A percentile compares a stretch with the other conserved stretches of the same genome.
Evolutionary conservation across 495 filamentous ascomycete species (phyloP).

Genomic region (Penicillium samsonianum): DNA sequence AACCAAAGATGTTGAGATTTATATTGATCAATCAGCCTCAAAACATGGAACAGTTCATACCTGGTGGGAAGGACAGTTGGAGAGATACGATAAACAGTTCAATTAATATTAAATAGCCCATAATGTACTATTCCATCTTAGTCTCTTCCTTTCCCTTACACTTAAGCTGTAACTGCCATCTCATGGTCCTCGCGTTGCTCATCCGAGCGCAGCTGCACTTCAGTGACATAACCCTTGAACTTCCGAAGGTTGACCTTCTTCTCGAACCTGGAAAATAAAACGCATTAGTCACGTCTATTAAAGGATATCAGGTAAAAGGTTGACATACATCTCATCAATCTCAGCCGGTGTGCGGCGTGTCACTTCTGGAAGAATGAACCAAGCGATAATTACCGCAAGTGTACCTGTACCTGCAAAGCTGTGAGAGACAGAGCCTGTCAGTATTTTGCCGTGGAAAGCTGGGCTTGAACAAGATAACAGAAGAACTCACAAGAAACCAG

Average conservation of each 20-base stretch:
- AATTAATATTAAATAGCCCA: too few relatives aligned
- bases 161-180: constrained; percentile 1
- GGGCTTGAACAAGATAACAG: neutral
- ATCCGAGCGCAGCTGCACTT: constrained; percentile 29
- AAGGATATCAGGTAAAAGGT: neutral
- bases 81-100: too few relatives aligned
- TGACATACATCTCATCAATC: constrained; percentile 41
- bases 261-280: constrained; percentile 28
- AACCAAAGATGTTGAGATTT: too few relatives aligned
- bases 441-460: neutral
- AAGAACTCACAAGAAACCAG: constrained; percentile 42
- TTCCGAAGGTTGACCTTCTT: constrained; percentile 36
- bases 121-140: neutral
- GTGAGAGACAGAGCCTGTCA: neutral
- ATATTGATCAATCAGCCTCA: too few relatives aligned
- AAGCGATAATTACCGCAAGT: constrained; percentile 35
- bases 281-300: neutral
- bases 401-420: constrained; percentile 39
- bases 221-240: constrained; percentile 35
- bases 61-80: too few relatives aligned
- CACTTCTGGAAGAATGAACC: constrained; percentile 43
- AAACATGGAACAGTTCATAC: too few relatives aligned
- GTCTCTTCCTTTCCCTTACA: neutral
- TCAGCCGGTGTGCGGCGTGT: constrained; percentile 39
- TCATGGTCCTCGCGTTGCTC: constrained; percentile 13